Evolutionary conservation across 164 flowering plant genomes (phyloP), one percentile per base, ranked within the genome.

Genomic region (Sedum album): DNA sequence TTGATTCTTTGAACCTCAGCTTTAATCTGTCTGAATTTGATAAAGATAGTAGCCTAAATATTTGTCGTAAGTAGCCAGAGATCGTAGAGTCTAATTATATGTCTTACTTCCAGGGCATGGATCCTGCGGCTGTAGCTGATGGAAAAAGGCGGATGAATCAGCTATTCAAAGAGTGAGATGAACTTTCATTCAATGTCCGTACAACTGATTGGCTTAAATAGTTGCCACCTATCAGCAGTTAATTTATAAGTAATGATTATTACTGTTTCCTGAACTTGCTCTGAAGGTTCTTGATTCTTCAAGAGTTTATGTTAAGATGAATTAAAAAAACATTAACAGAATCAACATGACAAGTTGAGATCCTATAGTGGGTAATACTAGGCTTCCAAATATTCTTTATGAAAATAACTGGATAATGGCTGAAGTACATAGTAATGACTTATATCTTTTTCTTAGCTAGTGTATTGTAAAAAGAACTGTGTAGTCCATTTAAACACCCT

Each of bases 131-230:
- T 66, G 71, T 79, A 31, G 77, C 80, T 36, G 91, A 88, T 68
- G 86, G 87, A 66, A 83, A 87, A 70, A 68, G 68, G 66, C 49
- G 67, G 57, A 83, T 85, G 89, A 66, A 76, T 51, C 73, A 53
- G 28, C 69, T 89, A 72, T 87, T 86, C 73, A 84, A 79, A 42
- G 89, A 91, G 98, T 94, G 87, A 84, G 92, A 51, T n/a, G 26
- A 51, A 51, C 57, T 51, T 51, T 21, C 11, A 21, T 48, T 1
- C n/a, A 4, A 21, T 51, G 6, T n/a, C 31, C 35, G 18, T 39
- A 66, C 28, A 46, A 48, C 28, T 68, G 23, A 20, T 31, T 33
- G 48, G 26, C 35, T 31, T 61, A 10, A 6, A 39, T 48, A 18
- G 3, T 48, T 48, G 28, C 57, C 57, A 51, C 21, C 5, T 3